Conservation (phyloP, 306 rosid species). For the Castanea sativa region DNA sequence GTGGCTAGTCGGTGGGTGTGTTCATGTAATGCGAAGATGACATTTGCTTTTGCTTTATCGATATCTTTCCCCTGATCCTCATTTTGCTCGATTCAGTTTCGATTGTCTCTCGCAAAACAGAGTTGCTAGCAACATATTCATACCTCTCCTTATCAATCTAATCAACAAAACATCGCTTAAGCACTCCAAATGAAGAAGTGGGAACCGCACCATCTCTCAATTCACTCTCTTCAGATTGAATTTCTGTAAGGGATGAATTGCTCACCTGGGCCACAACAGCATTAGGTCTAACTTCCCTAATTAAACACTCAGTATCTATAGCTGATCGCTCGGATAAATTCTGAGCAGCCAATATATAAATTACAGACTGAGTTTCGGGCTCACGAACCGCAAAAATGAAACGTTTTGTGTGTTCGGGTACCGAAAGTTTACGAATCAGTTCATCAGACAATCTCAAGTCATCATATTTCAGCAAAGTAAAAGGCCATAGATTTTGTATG, state of each 20-base stretch:
- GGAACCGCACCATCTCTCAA: conserved; percentile 42
- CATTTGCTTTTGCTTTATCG: too few relatives aligned
- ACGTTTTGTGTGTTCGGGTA: conserved; percentile 62
- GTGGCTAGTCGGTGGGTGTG: too few relatives aligned
- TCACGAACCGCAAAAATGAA: conserved; percentile 63
- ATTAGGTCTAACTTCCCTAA: conserved; percentile 64
- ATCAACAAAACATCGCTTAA: conserved; percentile 59
- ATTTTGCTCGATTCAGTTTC: too few relatives aligned
- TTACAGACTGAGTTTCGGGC: conserved; percentile 47
- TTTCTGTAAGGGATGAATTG: conserved; percentile 25
- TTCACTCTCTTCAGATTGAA: conserved; percentile 33
- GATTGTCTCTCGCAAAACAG: conserved; percentile 50
- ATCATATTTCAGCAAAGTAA: conserved; percentile 42
- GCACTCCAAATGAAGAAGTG: conserved; percentile 61
- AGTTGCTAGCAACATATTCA: conserved; percentile 51
- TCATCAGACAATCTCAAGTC: conserved; percentile 48
- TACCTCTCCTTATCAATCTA: conserved; percentile 61
- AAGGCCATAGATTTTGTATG: conserved; percentile 68
- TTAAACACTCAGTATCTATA: conserved; percentile 46
- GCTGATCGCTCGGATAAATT: conserved; percentile 67
- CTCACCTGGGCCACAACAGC: conserved; percentile 63
- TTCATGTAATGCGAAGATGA: too few relatives aligned
- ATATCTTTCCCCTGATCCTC: too few relatives aligned
- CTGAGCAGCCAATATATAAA: conserved; percentile 64
- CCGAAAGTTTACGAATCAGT: conserved; percentile 45